These are phyloP conservation scores for Brassica balearica DNA, from an alignment of 441 rosid species.

Conservation along the genomic window DNA sequence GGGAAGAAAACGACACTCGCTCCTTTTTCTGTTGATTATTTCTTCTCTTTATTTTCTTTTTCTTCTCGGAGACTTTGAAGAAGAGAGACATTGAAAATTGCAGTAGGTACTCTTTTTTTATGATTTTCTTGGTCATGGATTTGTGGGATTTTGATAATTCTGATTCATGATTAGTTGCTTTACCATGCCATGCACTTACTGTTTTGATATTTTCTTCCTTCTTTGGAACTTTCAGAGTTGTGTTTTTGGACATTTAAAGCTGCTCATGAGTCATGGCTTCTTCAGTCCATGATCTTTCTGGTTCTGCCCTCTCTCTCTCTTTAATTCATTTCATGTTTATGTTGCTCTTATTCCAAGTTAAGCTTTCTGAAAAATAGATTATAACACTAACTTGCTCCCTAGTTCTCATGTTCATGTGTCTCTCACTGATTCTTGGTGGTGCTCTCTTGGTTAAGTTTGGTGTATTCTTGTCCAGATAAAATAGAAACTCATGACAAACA, in stretches of 20 bases:
- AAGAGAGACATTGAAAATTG: constrained; percentile 10
- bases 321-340: background rate
- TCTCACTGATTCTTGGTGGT: constrained; percentile 29
- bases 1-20: constrained; percentile 38
- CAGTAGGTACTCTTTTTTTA: constrained; percentile 9
- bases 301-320: constrained; percentile 27
- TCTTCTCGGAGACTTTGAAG: constrained; percentile 22
- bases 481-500: constrained; percentile 30
- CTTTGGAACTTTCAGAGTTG: constrained; percentile 19
- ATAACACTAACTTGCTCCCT: background rate
- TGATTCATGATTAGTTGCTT: background rate
- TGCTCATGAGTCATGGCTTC: constrained; percentile 42
- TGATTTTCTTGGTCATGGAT: background rate
- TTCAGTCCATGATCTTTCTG: constrained; percentile 40
- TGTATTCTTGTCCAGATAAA: constrained; percentile 32
- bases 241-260: constrained; percentile 5
- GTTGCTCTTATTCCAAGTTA: background rate
- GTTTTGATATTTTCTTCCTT: constrained; percentile 13
- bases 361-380: constrained; percentile 5
- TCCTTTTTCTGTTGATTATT: constrained; percentile 11
- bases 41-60: background rate
- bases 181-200: constrained; percentile 24
- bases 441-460: constrained; percentile 33
- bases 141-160: background rate
- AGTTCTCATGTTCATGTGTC: background rate